Percentiles rank a stretch among this genome's conserved stretches.
phyloP scores from a whole-genome alignment of 257 asterid genomes.

The Petrea volubilis region DNA sequence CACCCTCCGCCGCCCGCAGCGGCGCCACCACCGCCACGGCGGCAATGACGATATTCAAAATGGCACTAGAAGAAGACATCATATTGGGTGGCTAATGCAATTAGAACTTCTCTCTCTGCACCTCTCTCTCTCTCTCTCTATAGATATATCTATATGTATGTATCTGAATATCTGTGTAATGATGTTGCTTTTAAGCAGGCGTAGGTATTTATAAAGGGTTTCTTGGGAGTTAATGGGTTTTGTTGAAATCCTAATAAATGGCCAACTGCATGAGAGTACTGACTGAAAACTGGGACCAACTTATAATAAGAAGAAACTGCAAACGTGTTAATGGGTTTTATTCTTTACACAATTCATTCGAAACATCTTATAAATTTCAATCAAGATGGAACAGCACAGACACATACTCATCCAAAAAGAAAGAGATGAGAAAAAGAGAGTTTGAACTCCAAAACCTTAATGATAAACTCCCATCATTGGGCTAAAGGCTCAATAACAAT shows the following conservation, averaged over 20 bases:
- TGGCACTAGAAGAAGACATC: conserved; percentile 24
- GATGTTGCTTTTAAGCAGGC: background rate
- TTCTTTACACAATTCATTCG: too few species aligned
- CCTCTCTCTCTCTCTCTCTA: background rate
- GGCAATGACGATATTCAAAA: conserved; percentile 12
- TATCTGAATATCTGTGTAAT: background rate
- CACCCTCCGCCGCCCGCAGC: conserved; percentile 33
- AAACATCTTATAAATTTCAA: too few species aligned
- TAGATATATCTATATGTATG: too few species aligned
- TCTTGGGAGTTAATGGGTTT: conserved; percentile 11
- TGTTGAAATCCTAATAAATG: conserved; percentile 48
- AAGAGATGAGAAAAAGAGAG: too few species aligned
- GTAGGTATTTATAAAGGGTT: conserved; percentile 23
- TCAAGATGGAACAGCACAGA: too few species aligned
- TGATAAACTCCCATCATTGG: too few species aligned
- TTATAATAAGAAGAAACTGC: background rate
- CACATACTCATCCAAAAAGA: too few species aligned
- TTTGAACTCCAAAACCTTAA: too few species aligned
- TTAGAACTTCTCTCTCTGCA: background rate
- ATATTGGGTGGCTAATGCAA: background rate
- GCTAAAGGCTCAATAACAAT: too few species aligned
- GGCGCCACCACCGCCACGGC: background rate
- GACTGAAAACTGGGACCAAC: conserved; percentile 29
- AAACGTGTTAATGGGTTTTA: too few species aligned
- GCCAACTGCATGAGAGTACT: conserved; percentile 15